Evolutionary conservation across 352 stramenopile genomes (phyloP), one percentile per base, ranked within the genome.

Genomic region (Aphanomyces stellatus): DNA sequence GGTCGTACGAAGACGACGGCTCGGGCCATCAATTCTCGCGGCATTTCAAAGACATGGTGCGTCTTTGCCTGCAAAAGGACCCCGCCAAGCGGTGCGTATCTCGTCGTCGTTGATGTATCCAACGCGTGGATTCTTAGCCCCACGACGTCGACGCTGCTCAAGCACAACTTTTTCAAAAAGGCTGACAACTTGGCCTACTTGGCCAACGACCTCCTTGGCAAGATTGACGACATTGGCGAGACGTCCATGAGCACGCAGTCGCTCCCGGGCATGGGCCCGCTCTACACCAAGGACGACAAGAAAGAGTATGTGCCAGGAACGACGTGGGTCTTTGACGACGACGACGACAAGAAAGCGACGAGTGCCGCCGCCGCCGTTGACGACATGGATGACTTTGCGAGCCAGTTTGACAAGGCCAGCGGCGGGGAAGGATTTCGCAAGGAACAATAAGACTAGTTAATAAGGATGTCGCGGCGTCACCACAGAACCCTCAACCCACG

Each of bases 91-190:
- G 88, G 81, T 89, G 71, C 53, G 68, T 8, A 2, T 24, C 48
- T 53, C 28, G 41, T n/a, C n/a, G n/a, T n/a, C n/a, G n/a, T n/a
- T n/a, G n/a, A n/a, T n/a, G n/a, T n/a, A n/a, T n/a, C n/a, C n/a
- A n/a, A n/a, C n/a, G n/a, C n/a, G n/a, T n/a, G n/a, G n/a, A 6
- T 25, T 24, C 69, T n/a, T 70, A 91, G 82, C 53, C 88, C 85
- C 31, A 85, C 79, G 13, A 94, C 88, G 4, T 81, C 82, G 53
- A 76, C 82, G 49, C 65, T 96, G 68, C 73, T 96, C 61, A 93
- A 94, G 74, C 83, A 96, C 74, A 91, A 79, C 60, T 96, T 95
- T 64, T 92, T 96, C 71, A 93, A 91, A 73, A 95, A 94, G 71
- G 87, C 88, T 33, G 80, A 79, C 25, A 83, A 88, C 49, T 87